phyloP scores from a whole-genome alignment of 352 stramenopile genomes.

The Phytopythium cucurbitacearum region DNA sequence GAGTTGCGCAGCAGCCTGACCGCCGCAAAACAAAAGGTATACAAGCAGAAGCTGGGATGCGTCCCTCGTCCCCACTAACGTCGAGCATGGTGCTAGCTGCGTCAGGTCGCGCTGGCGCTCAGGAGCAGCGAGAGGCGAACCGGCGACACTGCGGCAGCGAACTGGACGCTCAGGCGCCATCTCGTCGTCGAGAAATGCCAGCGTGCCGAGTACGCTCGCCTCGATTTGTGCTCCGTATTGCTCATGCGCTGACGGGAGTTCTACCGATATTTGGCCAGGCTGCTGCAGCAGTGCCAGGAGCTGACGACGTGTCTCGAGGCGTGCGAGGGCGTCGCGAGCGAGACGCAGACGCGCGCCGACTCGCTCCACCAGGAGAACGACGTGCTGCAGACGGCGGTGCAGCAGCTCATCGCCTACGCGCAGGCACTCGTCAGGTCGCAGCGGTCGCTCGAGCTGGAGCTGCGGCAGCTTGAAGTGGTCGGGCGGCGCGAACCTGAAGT shows the following conservation, averaged over 20 bases:
- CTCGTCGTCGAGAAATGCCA: slow-evolving; percentile 55
- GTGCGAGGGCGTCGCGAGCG: slow-evolving; percentile 27
- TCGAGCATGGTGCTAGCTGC: slow-evolving; percentile 14
- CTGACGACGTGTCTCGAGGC: slow-evolving; percentile 44
- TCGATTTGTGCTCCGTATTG: not conserved
- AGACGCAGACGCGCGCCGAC: slow-evolving; percentile 28
- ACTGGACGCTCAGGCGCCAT: slow-evolving; percentile 36
- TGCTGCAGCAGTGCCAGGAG: slow-evolving; percentile 45
- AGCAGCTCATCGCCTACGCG: slow-evolving; percentile 52
- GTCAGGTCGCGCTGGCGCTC: slow-evolving; percentile 25
- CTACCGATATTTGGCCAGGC: slow-evolving; percentile 14
- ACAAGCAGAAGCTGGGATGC: slow-evolving; percentile 18
- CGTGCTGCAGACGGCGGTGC: slow-evolving; percentile 37
- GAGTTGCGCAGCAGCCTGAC: slow-evolving; percentile 33
- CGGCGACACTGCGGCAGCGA: slow-evolving; percentile 22
- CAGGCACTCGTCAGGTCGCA: slow-evolving; percentile 42
- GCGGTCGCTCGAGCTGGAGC: slow-evolving; percentile 37
- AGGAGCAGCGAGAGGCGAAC: slow-evolving; percentile 37
- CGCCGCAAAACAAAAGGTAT: slow-evolving; percentile 19
- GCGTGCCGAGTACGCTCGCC: slow-evolving; percentile 39
- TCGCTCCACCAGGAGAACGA: slow-evolving; percentile 45
- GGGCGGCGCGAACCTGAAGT: slow-evolving; percentile 30
- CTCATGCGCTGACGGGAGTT: not conserved
- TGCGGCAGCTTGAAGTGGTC: slow-evolving; percentile 43
- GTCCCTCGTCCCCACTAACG: not conserved